Percentiles rank a stretch among this genome's conserved stretches.
Evolutionary conservation across 2,329 filamentous ascomycete species (phyloP).

Genomic region (Colletotrichum chrysophilum): DNA sequence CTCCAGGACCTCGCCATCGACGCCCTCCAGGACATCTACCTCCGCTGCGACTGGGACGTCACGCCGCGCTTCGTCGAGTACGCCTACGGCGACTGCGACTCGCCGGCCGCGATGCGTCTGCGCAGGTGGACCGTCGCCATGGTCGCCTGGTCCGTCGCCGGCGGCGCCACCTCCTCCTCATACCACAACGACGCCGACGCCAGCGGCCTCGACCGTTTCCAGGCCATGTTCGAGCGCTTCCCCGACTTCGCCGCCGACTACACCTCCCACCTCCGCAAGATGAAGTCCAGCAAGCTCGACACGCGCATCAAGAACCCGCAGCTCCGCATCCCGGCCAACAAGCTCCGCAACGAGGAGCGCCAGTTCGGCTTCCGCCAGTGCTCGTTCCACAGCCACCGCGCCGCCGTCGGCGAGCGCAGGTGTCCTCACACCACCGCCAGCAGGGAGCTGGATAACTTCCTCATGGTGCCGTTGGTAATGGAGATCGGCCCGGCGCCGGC

Average conservation of each 20-base stretch:
- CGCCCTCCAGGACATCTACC: conserved; percentile 63
- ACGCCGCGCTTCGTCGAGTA: conserved; percentile 54
- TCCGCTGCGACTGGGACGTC: conserved; percentile 64
- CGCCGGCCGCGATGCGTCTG: conserved; percentile 53
- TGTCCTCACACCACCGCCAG: conserved; percentile 48
- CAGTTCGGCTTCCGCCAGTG: conserved; percentile 66
- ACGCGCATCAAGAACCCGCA: conserved; percentile 65
- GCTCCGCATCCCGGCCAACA: conserved; percentile 61
- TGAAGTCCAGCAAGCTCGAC: conserved; percentile 54
- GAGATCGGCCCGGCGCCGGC: conserved; percentile 1
- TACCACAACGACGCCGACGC: conserved; percentile 16
- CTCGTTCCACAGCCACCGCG: conserved; percentile 64
- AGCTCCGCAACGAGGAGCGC: conserved; percentile 60
- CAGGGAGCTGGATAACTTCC: conserved; percentile 23
- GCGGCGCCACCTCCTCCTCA: conserved; percentile 30
- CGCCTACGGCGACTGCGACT: conserved; percentile 59
- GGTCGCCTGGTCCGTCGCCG: conserved; percentile 60
- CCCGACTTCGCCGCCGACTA: conserved; percentile 58
- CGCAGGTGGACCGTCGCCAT: conserved; percentile 66
- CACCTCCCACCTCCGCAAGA: conserved; percentile 55
- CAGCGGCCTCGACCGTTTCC: conserved; percentile 36
- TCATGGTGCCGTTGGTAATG: conserved; percentile 23
- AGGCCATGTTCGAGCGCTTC: conserved; percentile 46
- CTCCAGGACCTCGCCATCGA: conserved; percentile 65
- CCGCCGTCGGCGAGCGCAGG: conserved; percentile 56